A percentile compares a stretch with the other conserved stretches of the same genome.
These are phyloP conservation scores for Mortierella antarctica DNA, from an alignment of 192 early-diverging fungal species.

Conservation along the genomic window DNA sequence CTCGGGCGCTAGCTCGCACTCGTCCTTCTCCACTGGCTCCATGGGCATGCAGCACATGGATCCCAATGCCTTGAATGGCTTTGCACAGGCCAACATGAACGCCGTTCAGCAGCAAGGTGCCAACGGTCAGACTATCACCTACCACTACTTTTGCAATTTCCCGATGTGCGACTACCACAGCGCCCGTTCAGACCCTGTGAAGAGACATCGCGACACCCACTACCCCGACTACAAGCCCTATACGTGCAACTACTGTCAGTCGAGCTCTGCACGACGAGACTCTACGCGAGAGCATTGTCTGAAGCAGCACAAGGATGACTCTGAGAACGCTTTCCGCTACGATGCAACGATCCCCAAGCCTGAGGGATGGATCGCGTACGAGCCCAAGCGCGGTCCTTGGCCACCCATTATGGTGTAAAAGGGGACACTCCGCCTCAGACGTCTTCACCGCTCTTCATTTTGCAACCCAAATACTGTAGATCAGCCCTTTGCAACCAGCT, in stretches of 20 bases:
- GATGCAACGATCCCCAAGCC: conserved; percentile 41
- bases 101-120: conserved; percentile 10
- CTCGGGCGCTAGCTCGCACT: conserved; percentile 28
- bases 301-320: conserved; percentile 54
- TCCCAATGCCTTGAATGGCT: not conserved
- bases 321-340: conserved; percentile 43
- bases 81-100: not conserved
- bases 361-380: conserved; percentile 52
- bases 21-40: conserved; percentile 32
- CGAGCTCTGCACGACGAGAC: conserved; percentile 37
- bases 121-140: conserved; percentile 35
- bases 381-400: conserved; percentile 49
- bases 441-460: no score
- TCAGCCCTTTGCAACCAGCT: no score
- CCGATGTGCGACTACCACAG: conserved; percentile 50
- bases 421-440: no score
- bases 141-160: conserved; percentile 52
- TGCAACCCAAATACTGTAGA: no score
- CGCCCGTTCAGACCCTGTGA: conserved; percentile 50
- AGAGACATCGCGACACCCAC: conserved; percentile 48
- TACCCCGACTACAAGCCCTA: conserved; percentile 52
- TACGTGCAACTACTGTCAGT: conserved; percentile 51
- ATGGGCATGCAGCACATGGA: conserved; percentile 4
- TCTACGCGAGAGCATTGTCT: conserved; percentile 41
- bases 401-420: conserved; percentile 41